These are phyloP conservation scores for Prinsepia uniflora DNA, from an alignment of 306 rosid genomes.

Conservation along the genomic window DNA sequence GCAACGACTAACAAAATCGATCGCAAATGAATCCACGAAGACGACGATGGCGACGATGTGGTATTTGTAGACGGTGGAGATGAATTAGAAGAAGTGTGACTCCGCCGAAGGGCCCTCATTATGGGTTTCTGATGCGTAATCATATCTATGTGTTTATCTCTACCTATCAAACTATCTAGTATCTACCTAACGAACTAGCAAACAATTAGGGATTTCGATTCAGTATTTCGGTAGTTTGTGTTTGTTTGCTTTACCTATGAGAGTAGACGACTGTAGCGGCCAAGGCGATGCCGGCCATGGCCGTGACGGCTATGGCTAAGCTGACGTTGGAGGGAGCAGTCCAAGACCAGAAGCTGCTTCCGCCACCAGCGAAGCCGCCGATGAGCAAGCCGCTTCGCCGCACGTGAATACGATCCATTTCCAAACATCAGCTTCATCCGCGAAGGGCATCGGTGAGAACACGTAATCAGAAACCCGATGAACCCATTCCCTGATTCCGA, in stretches of 20 bases:
- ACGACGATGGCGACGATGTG: constrained; percentile 14
- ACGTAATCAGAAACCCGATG: constrained; percentile 6
- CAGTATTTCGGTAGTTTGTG: not conserved
- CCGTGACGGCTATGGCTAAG: constrained; percentile 33
- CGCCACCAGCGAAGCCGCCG: constrained; percentile 22
- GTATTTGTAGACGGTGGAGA: constrained; percentile 25
- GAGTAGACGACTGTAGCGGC: constrained; percentile 38
- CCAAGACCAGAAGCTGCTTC: constrained; percentile 25
- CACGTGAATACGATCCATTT: constrained; percentile 29
- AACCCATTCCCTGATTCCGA: not conserved
- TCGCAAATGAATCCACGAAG: constrained; percentile 30
- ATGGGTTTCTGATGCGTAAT: constrained; percentile 26
- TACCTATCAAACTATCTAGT: constrained; percentile 1
- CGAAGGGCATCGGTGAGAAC: constrained; percentile 19
- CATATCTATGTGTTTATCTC: constrained; percentile 5
- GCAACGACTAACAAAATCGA: constrained; percentile 26
- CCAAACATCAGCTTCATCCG: constrained; percentile 19
- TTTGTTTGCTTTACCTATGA: constrained; percentile 21
- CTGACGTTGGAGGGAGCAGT: constrained; percentile 31
- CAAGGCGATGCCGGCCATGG: constrained; percentile 38
- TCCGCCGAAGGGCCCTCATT: constrained; percentile 27
- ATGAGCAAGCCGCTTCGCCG: constrained; percentile 12
- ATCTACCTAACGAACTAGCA: not conserved
- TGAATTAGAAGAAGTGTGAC: constrained; percentile 28
- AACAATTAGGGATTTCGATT: not conserved